A percentile compares a stretch with the other conserved stretches of the same genome.
Evolutionary conservation across 768 basidiomycete species (phyloP).

Genomic region (Lactarius evosmus): DNA sequence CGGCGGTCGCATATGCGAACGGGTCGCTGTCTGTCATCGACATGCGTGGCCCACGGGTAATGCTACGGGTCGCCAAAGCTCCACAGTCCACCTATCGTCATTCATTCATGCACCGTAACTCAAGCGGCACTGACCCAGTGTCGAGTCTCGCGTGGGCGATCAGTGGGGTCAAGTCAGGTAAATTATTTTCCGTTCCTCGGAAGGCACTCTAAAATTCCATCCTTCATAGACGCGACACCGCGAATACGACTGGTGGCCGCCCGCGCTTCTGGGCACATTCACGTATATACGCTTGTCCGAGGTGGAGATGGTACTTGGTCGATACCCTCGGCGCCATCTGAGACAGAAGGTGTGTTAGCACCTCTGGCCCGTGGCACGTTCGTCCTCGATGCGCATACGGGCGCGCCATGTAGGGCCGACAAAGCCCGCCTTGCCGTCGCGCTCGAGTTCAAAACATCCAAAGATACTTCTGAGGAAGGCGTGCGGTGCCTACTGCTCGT

Average conservation of each 20-base stretch:
- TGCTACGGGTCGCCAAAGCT: slow-evolving; percentile 48
- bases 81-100: slow-evolving; percentile 41
- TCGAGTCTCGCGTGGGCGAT: slow-evolving; percentile 66
- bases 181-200: slow-evolving; percentile 10
- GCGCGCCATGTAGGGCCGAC: slow-evolving; percentile 44
- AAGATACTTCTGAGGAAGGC: slow-evolving; percentile 30
- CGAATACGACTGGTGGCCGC: slow-evolving; percentile 61
- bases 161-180: slow-evolving; percentile 52
- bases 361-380: slow-evolving; percentile 49
- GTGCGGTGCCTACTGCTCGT: slow-evolving; percentile 47
- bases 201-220: slow-evolving; percentile 2
- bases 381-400: slow-evolving; percentile 55
- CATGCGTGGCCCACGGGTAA: slow-evolving; percentile 67
- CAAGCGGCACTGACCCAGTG: slow-evolving; percentile 44
- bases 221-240: slow-evolving; percentile 41
- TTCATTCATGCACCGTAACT: slow-evolving; percentile 36
- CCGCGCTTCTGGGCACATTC: slow-evolving; percentile 53
- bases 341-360: slow-evolving; percentile 42
- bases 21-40: slow-evolving; percentile 64
- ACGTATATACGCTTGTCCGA: slow-evolving; percentile 52
- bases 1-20: slow-evolving; percentile 65
- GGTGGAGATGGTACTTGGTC: slow-evolving; percentile 38
- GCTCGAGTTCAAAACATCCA: slow-evolving; percentile 19
- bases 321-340: slow-evolving; percentile 35
- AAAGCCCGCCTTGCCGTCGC: slow-evolving; percentile 43